phyloP scores from a whole-genome alignment of 23 red algal species.

The Gracilaria vermiculophylla region DNA sequence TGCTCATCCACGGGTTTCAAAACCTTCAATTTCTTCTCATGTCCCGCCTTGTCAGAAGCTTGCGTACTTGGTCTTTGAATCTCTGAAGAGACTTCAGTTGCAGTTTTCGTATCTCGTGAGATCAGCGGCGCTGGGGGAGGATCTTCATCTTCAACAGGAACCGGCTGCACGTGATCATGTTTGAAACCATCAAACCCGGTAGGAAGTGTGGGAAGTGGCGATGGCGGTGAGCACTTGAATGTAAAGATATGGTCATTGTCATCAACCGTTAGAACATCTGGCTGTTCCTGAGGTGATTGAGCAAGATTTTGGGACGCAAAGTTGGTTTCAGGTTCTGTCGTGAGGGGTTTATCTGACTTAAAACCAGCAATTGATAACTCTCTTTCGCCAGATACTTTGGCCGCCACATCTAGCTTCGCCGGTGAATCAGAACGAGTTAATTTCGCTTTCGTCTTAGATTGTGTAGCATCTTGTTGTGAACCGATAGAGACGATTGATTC shows the following conservation, averaged over 20 bases:
- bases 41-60: no score
- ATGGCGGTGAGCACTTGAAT: not conserved
- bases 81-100: not conserved
- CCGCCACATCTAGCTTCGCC: not conserved
- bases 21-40: no score
- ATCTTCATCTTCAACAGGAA: constrained; percentile 10
- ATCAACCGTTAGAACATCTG: not conserved
- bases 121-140: not conserved
- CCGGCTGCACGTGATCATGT: not conserved
- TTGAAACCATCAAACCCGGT: not conserved
- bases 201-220: not conserved
- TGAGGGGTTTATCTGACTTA: not conserved
- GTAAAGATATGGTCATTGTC: not conserved
- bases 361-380: not conserved
- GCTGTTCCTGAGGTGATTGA: not conserved
- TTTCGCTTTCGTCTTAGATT: not conserved
- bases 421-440: not conserved
- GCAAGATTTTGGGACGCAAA: not conserved
- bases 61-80: not conserved
- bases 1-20: no score
- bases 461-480: not conserved
- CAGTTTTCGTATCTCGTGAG: not conserved
- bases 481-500: not conserved
- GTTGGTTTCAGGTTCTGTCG: not conserved
- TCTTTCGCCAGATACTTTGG: not conserved